A percentile compares a stretch with the other conserved stretches of the same genome.
Evolutionary conservation across 176 grass and related monocot genomes (phyloP).

Genomic region (Lolium multiflorum): DNA sequence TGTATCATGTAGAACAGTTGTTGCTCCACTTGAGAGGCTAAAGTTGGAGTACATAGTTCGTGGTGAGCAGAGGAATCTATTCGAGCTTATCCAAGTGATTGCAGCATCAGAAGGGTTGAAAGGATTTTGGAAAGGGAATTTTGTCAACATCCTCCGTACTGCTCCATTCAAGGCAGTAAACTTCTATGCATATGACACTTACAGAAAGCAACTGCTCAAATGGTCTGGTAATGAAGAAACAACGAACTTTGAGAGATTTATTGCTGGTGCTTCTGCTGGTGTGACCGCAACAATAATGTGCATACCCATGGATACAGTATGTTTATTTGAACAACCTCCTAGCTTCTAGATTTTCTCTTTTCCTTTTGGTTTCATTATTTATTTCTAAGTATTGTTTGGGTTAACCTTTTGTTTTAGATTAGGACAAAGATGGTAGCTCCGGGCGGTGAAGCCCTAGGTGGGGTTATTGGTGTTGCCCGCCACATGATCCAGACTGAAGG

Average conservation of each 20-base stretch:
- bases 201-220: slow-evolving; percentile 82
- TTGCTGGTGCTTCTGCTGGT: slow-evolving; percentile 88
- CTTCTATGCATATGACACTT: slow-evolving; percentile 96
- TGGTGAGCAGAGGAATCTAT: slow-evolving; percentile 88
- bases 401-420: slow-evolving; percentile 70
- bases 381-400: slow-evolving; percentile 16
- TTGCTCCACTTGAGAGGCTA: slow-evolving; percentile 96
- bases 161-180: slow-evolving; percentile 98
- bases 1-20: slow-evolving; percentile 76
- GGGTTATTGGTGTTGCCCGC: slow-evolving; percentile 82
- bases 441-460: slow-evolving; percentile 91
- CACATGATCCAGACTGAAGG: slow-evolving; percentile 95
- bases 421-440: slow-evolving; percentile 97
- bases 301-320: slow-evolving; percentile 98
- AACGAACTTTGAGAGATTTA: slow-evolving; percentile 95
- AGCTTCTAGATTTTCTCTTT: not conserved
- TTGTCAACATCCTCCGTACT: slow-evolving; percentile 96
- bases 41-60: slow-evolving; percentile 98
- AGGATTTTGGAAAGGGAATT: slow-evolving; percentile 98
- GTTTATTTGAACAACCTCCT: slow-evolving; percentile 28
- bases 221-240: slow-evolving; percentile 90
- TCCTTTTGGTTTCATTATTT: not conserved
- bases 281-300: slow-evolving; percentile 86
- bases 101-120: slow-evolving; percentile 80
- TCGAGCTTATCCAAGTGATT: slow-evolving; percentile 84